phyloP scores from a whole-genome alignment of 2,329 filamentous ascomycete genomes.

The Phoma sp. region DNA sequence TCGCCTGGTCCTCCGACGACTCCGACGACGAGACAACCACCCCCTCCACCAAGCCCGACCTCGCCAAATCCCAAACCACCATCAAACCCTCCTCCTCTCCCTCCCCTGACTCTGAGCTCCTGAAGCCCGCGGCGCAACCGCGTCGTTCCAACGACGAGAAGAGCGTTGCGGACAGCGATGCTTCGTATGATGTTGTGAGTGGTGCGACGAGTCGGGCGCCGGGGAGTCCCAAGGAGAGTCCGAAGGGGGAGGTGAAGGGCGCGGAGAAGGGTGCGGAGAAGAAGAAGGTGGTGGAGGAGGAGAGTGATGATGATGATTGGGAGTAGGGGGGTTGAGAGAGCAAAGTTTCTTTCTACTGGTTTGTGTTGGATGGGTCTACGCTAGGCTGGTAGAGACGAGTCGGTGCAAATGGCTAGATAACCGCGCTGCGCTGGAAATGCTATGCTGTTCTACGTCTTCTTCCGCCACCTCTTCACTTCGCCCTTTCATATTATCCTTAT shows the following conservation, averaged over 20 bases:
- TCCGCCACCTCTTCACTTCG: too few species aligned
- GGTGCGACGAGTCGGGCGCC: conserved; percentile 70
- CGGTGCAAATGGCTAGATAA: background rate
- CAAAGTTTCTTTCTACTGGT: too few species aligned
- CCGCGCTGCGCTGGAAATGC: background rate
- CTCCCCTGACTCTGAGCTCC: conserved; percentile 37
- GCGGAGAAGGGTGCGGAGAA: conserved; percentile 54
- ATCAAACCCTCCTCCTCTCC: conserved; percentile 41
- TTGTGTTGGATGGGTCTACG: background rate
- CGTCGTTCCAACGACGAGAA: conserved; percentile 74
- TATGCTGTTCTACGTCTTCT: too few species aligned
- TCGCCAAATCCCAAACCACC: conserved; percentile 45
- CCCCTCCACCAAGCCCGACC: conserved; percentile 22
- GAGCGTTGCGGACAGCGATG: conserved; percentile 90
- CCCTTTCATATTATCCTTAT: background rate
- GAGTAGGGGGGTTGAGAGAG: conserved; percentile 55
- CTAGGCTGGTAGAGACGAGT: background rate
- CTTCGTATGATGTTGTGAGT: conserved; percentile 89
- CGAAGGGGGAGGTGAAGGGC: conserved; percentile 22
- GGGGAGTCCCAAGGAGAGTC: conserved; percentile 63
- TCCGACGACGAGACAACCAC: conserved; percentile 55
- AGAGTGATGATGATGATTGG: conserved; percentile 75
- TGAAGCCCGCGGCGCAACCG: conserved; percentile 61
- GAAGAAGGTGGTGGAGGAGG: conserved; percentile 50
- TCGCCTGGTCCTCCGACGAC: conserved; percentile 76